Evolutionary conservation across 345 rosid species (phyloP).

Genomic region (Corchorus capsularis): DNA sequence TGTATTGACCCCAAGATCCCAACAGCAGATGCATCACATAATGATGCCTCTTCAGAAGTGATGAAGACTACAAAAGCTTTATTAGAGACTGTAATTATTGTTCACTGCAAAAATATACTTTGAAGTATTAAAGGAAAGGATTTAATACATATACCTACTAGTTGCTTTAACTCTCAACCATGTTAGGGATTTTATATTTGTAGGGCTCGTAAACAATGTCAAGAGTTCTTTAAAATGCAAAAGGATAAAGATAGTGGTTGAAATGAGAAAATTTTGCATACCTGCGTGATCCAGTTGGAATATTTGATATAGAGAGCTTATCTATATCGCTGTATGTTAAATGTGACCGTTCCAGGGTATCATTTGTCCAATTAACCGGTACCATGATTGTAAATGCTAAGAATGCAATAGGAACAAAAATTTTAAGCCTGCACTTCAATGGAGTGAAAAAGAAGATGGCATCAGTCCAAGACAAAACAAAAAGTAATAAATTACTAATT

Average conservation of each 20-base stretch:
- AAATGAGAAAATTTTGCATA: constrained; percentile 28
- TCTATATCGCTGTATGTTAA: constrained; percentile 71
- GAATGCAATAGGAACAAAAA: constrained; percentile 74
- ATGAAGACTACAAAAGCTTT: background rate
- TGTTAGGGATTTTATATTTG: background rate
- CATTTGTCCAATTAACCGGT: constrained; percentile 89
- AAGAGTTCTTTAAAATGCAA: constrained; percentile 1
- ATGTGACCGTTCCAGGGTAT: constrained; percentile 55
- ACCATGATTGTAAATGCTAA: constrained; percentile 72
- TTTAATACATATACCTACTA: background rate
- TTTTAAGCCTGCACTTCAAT: constrained; percentile 67
- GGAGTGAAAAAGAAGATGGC: background rate
- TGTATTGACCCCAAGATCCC: background rate
- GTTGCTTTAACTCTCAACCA: background rate
- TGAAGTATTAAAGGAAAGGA: background rate
- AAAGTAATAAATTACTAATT: background rate
- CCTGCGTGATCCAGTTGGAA: constrained; percentile 78
- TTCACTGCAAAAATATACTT: background rate
- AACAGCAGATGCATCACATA: background rate
- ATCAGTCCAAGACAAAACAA: background rate
- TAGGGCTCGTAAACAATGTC: background rate
- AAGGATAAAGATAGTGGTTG: constrained; percentile 9
- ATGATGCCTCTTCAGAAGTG: background rate
- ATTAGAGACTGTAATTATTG: background rate
- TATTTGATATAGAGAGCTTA: constrained; percentile 86